A percentile compares a stretch with the other conserved stretches of the same genome.
These are phyloP conservation scores for Echria macrotheca DNA, from an alignment of 495 filamentous ascomycete species.

Conservation along the genomic window DNA sequence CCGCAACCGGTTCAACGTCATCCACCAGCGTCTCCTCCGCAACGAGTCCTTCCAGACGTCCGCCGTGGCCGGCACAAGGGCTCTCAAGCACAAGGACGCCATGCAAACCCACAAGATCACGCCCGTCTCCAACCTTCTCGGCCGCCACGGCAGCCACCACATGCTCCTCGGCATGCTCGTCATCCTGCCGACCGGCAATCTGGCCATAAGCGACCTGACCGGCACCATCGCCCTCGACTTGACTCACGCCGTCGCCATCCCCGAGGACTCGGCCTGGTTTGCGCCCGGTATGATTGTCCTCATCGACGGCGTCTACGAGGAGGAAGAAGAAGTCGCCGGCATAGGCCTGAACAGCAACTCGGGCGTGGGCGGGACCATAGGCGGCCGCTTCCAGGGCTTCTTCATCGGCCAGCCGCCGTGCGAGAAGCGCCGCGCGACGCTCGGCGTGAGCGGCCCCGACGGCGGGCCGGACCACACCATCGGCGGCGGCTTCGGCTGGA, in stretches of 20 bases:
- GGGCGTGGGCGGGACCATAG: constrained; percentile 82
- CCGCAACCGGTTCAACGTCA: constrained; percentile 79
- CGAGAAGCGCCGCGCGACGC: constrained; percentile 71
- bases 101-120: constrained; percentile 81
- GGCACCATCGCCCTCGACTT: constrained; percentile 83
- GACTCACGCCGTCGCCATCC: constrained; percentile 71
- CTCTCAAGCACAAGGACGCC: constrained; percentile 45
- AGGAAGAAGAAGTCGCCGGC: constrained; percentile 66
- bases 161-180: constrained; percentile 81
- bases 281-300: constrained; percentile 91
- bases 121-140: constrained; percentile 87
- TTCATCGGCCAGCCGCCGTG: constrained; percentile 86
- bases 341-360: constrained; percentile 65
- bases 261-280: constrained; percentile 84
- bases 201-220: constrained; percentile 79
- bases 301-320: constrained; percentile 90
- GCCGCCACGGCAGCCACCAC: constrained; percentile 77
- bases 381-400: constrained; percentile 81
- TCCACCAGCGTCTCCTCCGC: constrained; percentile 84
- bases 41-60: constrained; percentile 91
- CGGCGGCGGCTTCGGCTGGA: constrained; percentile 87
- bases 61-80: constrained; percentile 48
- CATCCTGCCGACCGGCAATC: constrained; percentile 71
- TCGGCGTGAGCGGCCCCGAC: constrained; percentile 58
- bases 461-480: constrained; percentile 54